Evolutionary conservation across 192 early-diverging fungal species (phyloP).

Genomic region (Lunasporangiospora selenospora): DNA sequence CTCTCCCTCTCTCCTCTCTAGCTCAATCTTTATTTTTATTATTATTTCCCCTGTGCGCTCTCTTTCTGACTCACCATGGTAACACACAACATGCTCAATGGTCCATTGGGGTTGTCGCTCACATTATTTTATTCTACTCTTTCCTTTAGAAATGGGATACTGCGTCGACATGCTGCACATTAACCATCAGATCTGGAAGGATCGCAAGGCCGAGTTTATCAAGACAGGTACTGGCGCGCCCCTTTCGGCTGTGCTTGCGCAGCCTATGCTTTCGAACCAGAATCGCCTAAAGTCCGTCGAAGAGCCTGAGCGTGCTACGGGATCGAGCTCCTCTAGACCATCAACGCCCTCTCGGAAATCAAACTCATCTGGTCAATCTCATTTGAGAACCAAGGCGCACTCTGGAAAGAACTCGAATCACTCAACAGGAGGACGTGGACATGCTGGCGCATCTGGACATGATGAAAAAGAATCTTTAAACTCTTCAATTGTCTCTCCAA

Average conservation of each 20-base stretch:
- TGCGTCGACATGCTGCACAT: constrained; percentile 38
- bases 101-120: too few species aligned
- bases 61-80: too few species aligned
- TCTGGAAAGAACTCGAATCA: constrained; percentile 3
- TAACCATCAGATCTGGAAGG: constrained; percentile 47
- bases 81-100: too few species aligned
- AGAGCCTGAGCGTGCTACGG: too few species aligned
- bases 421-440: too few species aligned
- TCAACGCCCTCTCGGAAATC: not conserved
- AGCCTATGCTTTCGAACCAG: not conserved
- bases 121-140: not conserved
- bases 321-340: not conserved
- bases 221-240: constrained; percentile 17
- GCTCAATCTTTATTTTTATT: not conserved
- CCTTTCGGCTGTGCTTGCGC: not conserved
- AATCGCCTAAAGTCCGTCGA: too few species aligned
- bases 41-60: not conserved
- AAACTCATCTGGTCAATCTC: not conserved
- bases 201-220: constrained; percentile 38
- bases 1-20: not conserved
- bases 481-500: too few species aligned
- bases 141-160: constrained; percentile 44
- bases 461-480: too few species aligned
- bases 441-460: too few species aligned
- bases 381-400: constrained; percentile 1